Conservation (phyloP, 495 filamentous ascomycete genomes). For the Hypomontagnella monticulosa region DNA sequence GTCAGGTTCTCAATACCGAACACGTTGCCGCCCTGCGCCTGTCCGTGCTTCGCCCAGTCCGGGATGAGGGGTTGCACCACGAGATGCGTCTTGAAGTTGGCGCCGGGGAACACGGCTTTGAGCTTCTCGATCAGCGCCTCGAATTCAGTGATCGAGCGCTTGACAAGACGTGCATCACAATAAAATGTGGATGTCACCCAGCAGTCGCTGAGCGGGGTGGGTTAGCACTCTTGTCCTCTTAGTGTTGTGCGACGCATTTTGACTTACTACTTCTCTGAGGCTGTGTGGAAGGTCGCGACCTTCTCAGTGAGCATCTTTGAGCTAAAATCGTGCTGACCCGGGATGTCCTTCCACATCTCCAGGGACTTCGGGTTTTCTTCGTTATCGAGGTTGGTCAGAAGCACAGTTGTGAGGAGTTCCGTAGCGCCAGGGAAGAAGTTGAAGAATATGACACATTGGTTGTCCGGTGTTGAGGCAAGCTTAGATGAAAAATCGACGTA, state of each 20-base stretch:
- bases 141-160: conserved; percentile 33
- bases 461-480: conserved; percentile 11
- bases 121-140: conserved; percentile 37
- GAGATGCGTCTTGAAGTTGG: conserved; percentile 52
- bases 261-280: conserved; percentile 23
- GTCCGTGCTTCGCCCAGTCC: conserved; percentile 52
- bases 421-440: background rate
- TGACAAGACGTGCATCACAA: conserved; percentile 40
- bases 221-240: background rate
- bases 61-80: conserved; percentile 60
- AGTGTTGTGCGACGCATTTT: background rate
- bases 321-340: conserved; percentile 31
- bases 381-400: conserved; percentile 37
- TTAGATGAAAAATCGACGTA: conserved; percentile 42
- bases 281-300: conserved; percentile 28
- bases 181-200: conserved; percentile 47
- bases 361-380: conserved; percentile 33
- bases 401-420: conserved; percentile 19
- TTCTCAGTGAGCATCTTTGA: conserved; percentile 40
- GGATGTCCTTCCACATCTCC: conserved; percentile 30
- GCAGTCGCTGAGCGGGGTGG: conserved; percentile 28
- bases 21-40: conserved; percentile 61
- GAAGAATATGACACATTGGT: conserved; percentile 20
- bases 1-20: conserved; percentile 33
- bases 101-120: conserved; percentile 29